Evolutionary conservation across 2,329 filamentous ascomycete species (phyloP).

Genomic region (Trichophyton benhamiae): DNA sequence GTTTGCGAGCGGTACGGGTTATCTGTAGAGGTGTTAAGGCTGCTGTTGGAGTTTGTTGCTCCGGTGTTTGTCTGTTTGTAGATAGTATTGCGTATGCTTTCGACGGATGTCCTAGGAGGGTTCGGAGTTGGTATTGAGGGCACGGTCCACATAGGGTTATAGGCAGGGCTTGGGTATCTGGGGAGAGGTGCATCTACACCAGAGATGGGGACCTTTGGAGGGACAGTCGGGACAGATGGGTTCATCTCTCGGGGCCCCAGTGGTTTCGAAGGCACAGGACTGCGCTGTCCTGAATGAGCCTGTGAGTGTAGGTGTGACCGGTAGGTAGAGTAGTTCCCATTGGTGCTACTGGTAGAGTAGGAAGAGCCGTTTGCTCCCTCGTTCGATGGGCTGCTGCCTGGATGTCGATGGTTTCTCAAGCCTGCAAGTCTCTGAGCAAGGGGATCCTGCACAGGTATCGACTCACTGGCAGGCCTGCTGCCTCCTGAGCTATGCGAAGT

Average conservation of each 20-base stretch:
- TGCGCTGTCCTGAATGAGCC: slow-evolving; percentile 8
- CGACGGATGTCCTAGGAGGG: slow-evolving; percentile 30
- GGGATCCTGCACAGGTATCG: slow-evolving; percentile 20
- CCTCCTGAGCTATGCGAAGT: neutral
- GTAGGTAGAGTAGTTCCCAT: slow-evolving; percentile 17
- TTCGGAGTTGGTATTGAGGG: slow-evolving; percentile 28
- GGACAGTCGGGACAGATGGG: slow-evolving; percentile 26
- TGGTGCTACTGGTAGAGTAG: neutral
- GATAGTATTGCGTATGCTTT: slow-evolving; percentile 26
- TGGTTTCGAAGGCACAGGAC: slow-evolving; percentile 21
- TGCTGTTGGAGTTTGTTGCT: slow-evolving; percentile 18
- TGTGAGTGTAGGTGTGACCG: neutral
- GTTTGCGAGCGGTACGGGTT: slow-evolving; percentile 35
- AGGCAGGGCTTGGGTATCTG: slow-evolving; percentile 37
- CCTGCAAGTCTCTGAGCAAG: slow-evolving; percentile 33
- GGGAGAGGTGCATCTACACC: slow-evolving; percentile 30
- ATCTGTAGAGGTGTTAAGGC: slow-evolving; percentile 28
- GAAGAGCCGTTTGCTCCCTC: neutral
- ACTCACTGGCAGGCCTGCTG: slow-evolving; percentile 5
- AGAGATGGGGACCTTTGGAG: slow-evolving; percentile 32
- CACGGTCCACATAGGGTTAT: slow-evolving; percentile 34
- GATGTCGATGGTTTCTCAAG: slow-evolving; percentile 20
- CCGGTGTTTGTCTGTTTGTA: slow-evolving; percentile 7
- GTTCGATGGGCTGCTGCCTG: neutral
- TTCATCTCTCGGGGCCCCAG: slow-evolving; percentile 35